Evolutionary conservation across 2,329 filamentous ascomycete species (phyloP).

Genomic region (Didymella exigua): DNA sequence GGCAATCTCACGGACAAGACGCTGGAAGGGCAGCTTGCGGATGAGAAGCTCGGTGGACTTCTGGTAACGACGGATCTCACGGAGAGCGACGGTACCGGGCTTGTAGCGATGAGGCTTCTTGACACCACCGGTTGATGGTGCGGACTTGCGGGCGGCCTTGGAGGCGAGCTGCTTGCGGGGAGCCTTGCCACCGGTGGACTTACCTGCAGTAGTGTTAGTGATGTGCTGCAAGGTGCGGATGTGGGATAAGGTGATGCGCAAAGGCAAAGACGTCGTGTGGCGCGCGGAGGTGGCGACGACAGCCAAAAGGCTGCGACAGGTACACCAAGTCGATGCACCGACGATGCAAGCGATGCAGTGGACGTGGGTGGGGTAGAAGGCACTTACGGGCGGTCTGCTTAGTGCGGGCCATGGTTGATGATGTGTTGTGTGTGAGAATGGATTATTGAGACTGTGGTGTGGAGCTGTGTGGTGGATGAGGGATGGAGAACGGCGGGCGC

Average conservation of each 20-base stretch:
- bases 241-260: slow-evolving; percentile 5
- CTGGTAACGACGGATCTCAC: slow-evolving; percentile 91
- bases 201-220: slow-evolving; percentile 58
- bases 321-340: slow-evolving; percentile 22
- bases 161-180: slow-evolving; percentile 96
- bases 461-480: slow-evolving; percentile 47
- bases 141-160: slow-evolving; percentile 98
- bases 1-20: slow-evolving; percentile 79
- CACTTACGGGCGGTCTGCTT: slow-evolving; percentile 63
- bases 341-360: slow-evolving; percentile 29
- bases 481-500: slow-evolving; percentile 43
- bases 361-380: slow-evolving; percentile 14
- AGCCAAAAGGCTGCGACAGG: slow-evolving; percentile 18
- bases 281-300: slow-evolving; percentile 24
- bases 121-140: slow-evolving; percentile 84
- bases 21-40: slow-evolving; percentile 77
- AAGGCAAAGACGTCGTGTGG: slow-evolving; percentile 18
- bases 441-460: slow-evolving; percentile 23
- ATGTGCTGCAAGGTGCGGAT: slow-evolving; percentile 14
- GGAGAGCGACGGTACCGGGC: slow-evolving; percentile 76
- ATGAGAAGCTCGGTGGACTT: slow-evolving; percentile 86
- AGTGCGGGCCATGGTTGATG: slow-evolving; percentile 57
- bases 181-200: slow-evolving; percentile 76
- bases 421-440: slow-evolving; percentile 8
- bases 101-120: slow-evolving; percentile 63